Evolutionary conservation across 2,329 filamentous ascomycete species (phyloP).

Genomic region (Diaporthe sp.): DNA sequence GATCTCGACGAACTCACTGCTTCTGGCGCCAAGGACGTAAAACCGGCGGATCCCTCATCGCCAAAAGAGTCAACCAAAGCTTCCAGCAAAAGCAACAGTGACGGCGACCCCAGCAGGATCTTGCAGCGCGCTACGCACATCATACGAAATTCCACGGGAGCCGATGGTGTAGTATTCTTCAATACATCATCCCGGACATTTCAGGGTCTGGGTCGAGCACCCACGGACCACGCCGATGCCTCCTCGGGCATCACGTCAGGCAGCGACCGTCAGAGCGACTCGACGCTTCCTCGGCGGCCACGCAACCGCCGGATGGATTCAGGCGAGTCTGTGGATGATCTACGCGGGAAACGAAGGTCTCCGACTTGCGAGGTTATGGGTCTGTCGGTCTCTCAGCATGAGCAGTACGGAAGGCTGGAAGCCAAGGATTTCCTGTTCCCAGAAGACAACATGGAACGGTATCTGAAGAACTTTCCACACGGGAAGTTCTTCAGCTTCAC

Average conservation of each 20-base stretch:
- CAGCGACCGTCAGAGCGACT: constrained; percentile 27
- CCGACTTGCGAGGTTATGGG: constrained; percentile 32
- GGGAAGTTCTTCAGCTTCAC: constrained; percentile 36
- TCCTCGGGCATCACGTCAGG: constrained; percentile 35
- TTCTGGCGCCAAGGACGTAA: background rate
- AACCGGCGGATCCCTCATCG: background rate
- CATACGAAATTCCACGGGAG: constrained; percentile 56
- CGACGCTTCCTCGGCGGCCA: background rate
- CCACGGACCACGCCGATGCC: background rate
- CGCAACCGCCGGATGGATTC: constrained; percentile 16
- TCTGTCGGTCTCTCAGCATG: constrained; percentile 27
- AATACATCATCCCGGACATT: constrained; percentile 31
- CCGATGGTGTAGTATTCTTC: constrained; percentile 54
- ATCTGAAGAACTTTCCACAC: constrained; percentile 30
- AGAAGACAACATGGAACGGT: constrained; percentile 33
- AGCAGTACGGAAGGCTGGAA: constrained; percentile 30
- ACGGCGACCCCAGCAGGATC: constrained; percentile 21
- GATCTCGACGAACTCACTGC: constrained; percentile 28
- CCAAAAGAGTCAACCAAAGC: background rate
- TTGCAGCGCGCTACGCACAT: constrained; percentile 58
- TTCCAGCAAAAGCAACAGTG: background rate
- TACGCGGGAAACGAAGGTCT: background rate
- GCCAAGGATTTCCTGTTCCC: constrained; percentile 25
- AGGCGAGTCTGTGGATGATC: constrained; percentile 24
- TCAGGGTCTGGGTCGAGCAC: constrained; percentile 22